Percentiles rank a stretch among this genome's conserved stretches.
Evolutionary conservation across 345 rosid genomes (phyloP).

Genomic region (Melaleuca quinquenervia): DNA sequence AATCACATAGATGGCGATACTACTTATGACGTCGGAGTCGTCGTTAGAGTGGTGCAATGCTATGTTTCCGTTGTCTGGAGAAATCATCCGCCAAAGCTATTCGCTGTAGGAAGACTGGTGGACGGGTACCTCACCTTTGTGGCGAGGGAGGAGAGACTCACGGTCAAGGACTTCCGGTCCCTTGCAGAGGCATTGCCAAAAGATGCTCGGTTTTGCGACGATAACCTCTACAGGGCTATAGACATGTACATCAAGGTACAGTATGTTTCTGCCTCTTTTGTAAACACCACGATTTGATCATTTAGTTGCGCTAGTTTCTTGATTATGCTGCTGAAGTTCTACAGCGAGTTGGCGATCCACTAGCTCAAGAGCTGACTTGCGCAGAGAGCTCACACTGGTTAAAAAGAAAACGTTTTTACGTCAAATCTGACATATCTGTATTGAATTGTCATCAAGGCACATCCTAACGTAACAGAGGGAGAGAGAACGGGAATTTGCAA

Average conservation of each 20-base stretch:
- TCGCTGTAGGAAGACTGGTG: constrained; percentile 30
- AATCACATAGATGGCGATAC: constrained; percentile 14
- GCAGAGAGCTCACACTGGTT: background rate
- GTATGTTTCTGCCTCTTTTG: background rate
- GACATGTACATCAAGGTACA: constrained; percentile 48
- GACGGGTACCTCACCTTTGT: constrained; percentile 34
- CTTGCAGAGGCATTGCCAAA: constrained; percentile 31
- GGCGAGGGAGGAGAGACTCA: constrained; percentile 31
- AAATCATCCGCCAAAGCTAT: constrained; percentile 5
- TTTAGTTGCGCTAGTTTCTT: background rate
- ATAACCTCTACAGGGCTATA: constrained; percentile 38
- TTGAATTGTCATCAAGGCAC: constrained; percentile 19
- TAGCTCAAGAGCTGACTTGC: background rate
- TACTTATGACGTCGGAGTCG: constrained; percentile 18
- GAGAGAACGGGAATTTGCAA: constrained; percentile 25
- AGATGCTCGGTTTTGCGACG: constrained; percentile 21
- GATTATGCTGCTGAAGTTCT: background rate
- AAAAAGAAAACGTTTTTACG: background rate
- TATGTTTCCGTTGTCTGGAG: constrained; percentile 19
- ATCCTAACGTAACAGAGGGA: constrained; percentile 32
- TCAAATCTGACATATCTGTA: background rate
- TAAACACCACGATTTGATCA: background rate
- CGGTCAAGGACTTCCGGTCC: constrained; percentile 12
- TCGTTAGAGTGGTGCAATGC: constrained; percentile 20
- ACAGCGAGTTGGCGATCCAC: background rate